Conservation (phyloP, 257 asterid genomes). For the Rehmannia glutinosa region DNA sequence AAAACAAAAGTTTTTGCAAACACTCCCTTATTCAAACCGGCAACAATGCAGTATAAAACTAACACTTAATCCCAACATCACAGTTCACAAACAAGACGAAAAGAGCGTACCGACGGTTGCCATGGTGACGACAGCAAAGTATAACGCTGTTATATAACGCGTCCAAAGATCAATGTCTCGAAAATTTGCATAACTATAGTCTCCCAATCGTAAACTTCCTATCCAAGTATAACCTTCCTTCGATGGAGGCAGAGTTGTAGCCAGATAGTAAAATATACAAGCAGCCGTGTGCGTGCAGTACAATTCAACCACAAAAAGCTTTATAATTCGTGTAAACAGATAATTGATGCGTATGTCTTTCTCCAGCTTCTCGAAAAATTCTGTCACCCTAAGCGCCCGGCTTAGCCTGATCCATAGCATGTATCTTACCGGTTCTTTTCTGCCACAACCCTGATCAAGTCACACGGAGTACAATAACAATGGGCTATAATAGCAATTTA, state of each 20-base stretch:
- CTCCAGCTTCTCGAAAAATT: conserved; percentile 55
- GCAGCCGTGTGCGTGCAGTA: conserved; percentile 85
- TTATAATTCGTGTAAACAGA: conserved; percentile 59
- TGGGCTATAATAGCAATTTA: too few species aligned
- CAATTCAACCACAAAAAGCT: conserved; percentile 63
- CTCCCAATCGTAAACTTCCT: conserved; percentile 67
- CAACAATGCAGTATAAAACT: too few species aligned
- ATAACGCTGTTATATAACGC: conserved; percentile 61
- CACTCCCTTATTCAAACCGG: too few species aligned
- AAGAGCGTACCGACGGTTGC: conserved; percentile 67
- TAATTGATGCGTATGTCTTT: conserved; percentile 66
- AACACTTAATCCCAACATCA: too few species aligned
- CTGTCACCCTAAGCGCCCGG: conserved; percentile 56
- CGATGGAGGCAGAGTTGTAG: conserved; percentile 72
- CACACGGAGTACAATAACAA: neutral
- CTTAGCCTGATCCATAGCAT: conserved; percentile 71
- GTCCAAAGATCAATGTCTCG: conserved; percentile 74
- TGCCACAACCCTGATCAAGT: conserved; percentile 40
- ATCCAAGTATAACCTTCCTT: conserved; percentile 74
- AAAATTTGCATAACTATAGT: conserved; percentile 47
- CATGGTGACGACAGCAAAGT: conserved; percentile 72
- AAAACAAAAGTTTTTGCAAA: too few species aligned
- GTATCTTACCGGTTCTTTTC: conserved; percentile 54
- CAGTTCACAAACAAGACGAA: neutral
- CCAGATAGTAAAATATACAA: conserved; percentile 68